Percentiles rank a stretch among this genome's conserved stretches.
These are phyloP conservation scores for Cajanus cajan DNA, from an alignment of 306 rosid genomes.

Conservation along the genomic window DNA sequence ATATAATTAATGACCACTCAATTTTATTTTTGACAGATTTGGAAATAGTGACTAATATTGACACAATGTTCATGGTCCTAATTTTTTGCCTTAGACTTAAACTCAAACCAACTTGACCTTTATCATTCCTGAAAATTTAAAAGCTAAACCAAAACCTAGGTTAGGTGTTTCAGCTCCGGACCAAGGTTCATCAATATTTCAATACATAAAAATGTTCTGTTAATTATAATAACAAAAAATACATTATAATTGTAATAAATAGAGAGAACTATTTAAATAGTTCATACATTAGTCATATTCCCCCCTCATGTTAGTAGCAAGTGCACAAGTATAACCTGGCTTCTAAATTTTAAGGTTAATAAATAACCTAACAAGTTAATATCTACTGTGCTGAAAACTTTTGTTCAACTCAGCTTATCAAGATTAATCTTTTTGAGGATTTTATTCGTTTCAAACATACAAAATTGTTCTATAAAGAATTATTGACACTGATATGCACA, in stretches of 20 bases:
- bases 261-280: neutral
- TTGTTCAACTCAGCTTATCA: neutral
- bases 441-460: neutral
- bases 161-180: neutral
- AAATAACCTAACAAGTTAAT: neutral
- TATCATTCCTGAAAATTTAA: neutral
- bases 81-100: neutral
- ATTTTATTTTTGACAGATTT: neutral
- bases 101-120: neutral
- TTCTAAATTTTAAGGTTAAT: neutral
- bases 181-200: neutral
- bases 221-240: constrained; percentile 2
- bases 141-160: constrained; percentile 9
- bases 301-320: constrained; percentile 11
- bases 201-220: neutral
- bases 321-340: neutral
- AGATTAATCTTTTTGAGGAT: constrained; percentile 1
- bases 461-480: neutral
- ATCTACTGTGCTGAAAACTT: neutral
- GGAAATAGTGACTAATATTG: constrained; percentile 7
- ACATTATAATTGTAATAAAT: neutral
- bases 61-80: neutral
- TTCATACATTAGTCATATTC: constrained; percentile 13
- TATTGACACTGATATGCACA: neutral
- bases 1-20: neutral